Evolutionary conservation across 352 stramenopile genomes (phyloP).

Genomic region (Pythium vanterpoolii): DNA sequence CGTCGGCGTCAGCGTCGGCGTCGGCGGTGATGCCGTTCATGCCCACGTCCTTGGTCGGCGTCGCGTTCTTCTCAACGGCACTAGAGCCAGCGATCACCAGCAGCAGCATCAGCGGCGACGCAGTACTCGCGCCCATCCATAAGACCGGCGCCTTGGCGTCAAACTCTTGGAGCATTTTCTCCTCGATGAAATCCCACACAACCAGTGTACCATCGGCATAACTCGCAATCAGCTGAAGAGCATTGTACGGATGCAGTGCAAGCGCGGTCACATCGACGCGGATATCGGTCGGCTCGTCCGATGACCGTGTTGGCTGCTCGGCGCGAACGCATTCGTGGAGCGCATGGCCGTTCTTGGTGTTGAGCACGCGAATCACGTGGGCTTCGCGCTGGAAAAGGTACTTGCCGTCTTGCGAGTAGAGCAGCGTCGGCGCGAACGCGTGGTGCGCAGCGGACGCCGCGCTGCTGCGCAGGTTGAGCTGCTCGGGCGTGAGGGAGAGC

Average conservation of each 20-base stretch:
- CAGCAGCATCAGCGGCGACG: slow-evolving; percentile 57
- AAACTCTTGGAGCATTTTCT: slow-evolving; percentile 59
- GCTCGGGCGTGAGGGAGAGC: slow-evolving; percentile 24
- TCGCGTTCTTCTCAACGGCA: slow-evolving; percentile 9
- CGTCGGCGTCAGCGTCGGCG: not conserved
- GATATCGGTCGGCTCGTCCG: not conserved
- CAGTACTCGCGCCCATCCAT: slow-evolving; percentile 67
- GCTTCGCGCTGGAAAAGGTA: slow-evolving; percentile 78
- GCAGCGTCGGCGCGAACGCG: slow-evolving; percentile 29
- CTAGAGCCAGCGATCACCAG: slow-evolving; percentile 38
- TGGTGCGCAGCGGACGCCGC: not conserved
- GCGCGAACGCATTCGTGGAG: slow-evolving; percentile 66
- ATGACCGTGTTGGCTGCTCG: slow-evolving; percentile 18
- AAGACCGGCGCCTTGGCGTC: slow-evolving; percentile 42
- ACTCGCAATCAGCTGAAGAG: slow-evolving; percentile 59
- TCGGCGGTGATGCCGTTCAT: not conserved
- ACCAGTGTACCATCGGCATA: slow-evolving; percentile 67
- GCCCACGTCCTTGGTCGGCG: slow-evolving; percentile 10
- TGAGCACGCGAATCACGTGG: slow-evolving; percentile 68
- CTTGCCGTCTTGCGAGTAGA: slow-evolving; percentile 65
- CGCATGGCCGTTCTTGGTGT: slow-evolving; percentile 67
- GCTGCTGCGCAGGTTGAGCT: slow-evolving; percentile 31
- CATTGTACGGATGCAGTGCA: slow-evolving; percentile 67
- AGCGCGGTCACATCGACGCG: slow-evolving; percentile 42
- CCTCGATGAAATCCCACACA: slow-evolving; percentile 76